Evolutionary conservation across 495 filamentous ascomycete genomes (phyloP), one percentile per base, ranked within the genome.

Genomic region (Aspergillus conjunctus): DNA sequence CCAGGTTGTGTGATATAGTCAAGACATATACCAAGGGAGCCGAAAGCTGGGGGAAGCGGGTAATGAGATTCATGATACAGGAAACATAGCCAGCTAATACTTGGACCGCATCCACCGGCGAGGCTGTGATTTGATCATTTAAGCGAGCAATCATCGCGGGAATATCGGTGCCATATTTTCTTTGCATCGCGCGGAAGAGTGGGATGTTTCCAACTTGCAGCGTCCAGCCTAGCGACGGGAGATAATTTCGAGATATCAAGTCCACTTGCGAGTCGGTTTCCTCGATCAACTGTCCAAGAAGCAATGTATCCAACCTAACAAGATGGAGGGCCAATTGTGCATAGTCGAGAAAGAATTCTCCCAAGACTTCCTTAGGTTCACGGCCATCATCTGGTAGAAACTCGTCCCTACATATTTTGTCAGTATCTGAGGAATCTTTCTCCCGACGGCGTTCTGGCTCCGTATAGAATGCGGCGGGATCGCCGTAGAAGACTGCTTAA

Each of bases 301-400:
- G 20, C 10, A 59, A 7, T 33, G 52, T 73, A 55, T 80, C 78
- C 58, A 76, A 54, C n/a, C 56, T 58, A 22, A 78, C 46, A 17
- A 80, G 58, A 33, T 77, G 77, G 8, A 78, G 51, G 4, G 74
- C 59, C 20, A 80, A 63, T 12, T 65, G 68, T 32, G 69, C 69
- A 56, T 66, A 79, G 44, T 67, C 61, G 18, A 75, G 49, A 49
- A 78, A 61, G 20, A 78, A 75, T 17, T 76, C 74, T 56, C 77
- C 72, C 11, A 79, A 56, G 43, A 66, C 69, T 4, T 32, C 34
- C 63, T 68, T 68, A 17, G 61, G 50, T 4, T 65, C 66, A 9
- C 59, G 57, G 11, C 68, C 70, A 53, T 71, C 67, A 54, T 74
- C 67, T 8, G 69, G 62, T 12, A 66, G 68, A 43, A 78, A 61